A percentile compares a stretch with the other conserved stretches of the same genome.
Conservation (phyloP, 129 eudicot species). For the Helichrysum umbraculigerum region DNA sequence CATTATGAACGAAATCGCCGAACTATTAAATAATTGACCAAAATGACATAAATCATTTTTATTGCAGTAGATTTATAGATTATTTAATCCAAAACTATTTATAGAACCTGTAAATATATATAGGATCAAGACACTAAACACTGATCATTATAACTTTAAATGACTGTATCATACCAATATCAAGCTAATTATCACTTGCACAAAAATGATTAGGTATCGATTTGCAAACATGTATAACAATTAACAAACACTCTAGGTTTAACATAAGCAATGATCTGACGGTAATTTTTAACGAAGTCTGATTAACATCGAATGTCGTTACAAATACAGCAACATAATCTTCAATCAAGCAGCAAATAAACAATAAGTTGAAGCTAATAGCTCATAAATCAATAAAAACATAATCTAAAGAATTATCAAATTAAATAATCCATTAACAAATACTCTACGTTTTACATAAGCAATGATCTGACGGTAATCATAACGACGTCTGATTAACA, state of each 20-base stretch:
- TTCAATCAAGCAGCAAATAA: neutral
- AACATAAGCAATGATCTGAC: neutral
- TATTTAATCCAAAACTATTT: neutral
- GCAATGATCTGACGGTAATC: constrained; percentile 9
- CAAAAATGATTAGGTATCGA: neutral
- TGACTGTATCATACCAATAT: neutral
- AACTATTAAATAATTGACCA: too few species aligned
- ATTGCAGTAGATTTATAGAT: too few species aligned
- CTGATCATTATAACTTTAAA: constrained; percentile 6
- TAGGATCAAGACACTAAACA: neutral
- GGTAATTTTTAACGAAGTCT: constrained; percentile 20
- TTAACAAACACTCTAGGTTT: constrained; percentile 1
- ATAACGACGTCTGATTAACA: constrained; percentile 22
- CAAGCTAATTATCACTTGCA: neutral
- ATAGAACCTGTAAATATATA: neutral
- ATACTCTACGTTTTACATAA: neutral
- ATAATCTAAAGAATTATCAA: neutral
- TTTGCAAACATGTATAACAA: neutral
- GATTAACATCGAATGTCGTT: constrained; percentile 22
- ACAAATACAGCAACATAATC: neutral
- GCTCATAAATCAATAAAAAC: neutral
- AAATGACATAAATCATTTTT: too few species aligned
- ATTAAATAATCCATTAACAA: neutral
- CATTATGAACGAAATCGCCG: too few species aligned
- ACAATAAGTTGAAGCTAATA: neutral